Conservation (phyloP, 2,329 filamentous ascomycete genomes). For the Alternaria arbusti region DNA sequence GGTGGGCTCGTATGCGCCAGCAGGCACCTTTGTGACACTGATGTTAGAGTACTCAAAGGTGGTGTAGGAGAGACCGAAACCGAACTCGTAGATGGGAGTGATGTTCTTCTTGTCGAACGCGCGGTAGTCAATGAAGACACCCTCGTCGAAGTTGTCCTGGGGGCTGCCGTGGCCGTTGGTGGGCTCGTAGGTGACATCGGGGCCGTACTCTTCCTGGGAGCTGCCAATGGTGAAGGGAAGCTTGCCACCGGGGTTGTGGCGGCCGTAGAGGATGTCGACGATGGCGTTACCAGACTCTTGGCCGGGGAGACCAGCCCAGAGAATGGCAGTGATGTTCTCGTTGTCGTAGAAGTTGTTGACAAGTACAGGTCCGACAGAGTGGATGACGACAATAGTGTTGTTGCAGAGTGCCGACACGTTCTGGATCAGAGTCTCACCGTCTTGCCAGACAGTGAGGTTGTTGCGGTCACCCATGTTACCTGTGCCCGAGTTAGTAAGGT, state of each 20-base stretch:
- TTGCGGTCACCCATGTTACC: slow-evolving; percentile 85
- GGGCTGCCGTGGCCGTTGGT: slow-evolving; percentile 72
- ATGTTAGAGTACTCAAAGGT: slow-evolving; percentile 78
- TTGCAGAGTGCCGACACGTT: slow-evolving; percentile 78
- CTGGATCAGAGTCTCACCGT: slow-evolving; percentile 80
- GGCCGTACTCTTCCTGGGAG: slow-evolving; percentile 70
- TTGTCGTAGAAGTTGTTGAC: slow-evolving; percentile 76
- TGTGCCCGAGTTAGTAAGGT: neutral
- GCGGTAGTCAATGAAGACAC: slow-evolving; percentile 82
- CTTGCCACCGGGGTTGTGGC: slow-evolving; percentile 76
- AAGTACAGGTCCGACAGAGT: slow-evolving; percentile 81
- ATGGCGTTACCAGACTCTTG: slow-evolving; percentile 84
- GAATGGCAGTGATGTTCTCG: slow-evolving; percentile 80
- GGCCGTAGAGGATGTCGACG: slow-evolving; percentile 82
- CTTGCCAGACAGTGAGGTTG: slow-evolving; percentile 88
- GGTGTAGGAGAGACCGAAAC: slow-evolving; percentile 80
- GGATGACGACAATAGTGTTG: slow-evolving; percentile 92
- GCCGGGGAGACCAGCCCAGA: slow-evolving; percentile 82
- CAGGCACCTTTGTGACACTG: slow-evolving; percentile 59
- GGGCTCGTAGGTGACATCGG: slow-evolving; percentile 69
- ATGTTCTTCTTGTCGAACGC: slow-evolving; percentile 71
- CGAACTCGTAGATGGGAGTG: slow-evolving; percentile 80
- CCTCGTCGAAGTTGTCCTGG: slow-evolving; percentile 77
- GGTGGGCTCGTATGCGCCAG: slow-evolving; percentile 64
- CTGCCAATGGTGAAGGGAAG: slow-evolving; percentile 81